Base-by-base conservation (phyloP, 306 rosid genomes). In the Urtica urens region DNA sequence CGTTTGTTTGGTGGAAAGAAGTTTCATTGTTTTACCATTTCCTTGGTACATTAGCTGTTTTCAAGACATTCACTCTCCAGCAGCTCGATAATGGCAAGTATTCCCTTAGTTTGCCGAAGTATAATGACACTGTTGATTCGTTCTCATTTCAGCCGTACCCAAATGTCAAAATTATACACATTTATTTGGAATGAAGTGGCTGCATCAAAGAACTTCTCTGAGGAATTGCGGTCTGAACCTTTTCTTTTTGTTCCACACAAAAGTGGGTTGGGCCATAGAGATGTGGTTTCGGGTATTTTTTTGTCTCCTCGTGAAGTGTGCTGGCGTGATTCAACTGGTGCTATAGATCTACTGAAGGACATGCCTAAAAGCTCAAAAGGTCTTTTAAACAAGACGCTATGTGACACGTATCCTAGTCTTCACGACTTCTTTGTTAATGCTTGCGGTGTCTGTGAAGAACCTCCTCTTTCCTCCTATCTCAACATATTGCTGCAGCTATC, bases 161-260 rank as follows among this genome's bases (percentile, higher is more conserved):
- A 88, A 66, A 84, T 88, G 95, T 76, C 85, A 69, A 74, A 66
- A 49, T 70, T 88, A 17, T 88, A 84, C 66, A 31, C 82, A 3
- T 78, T 77, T 68, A 49, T 88, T 58, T 81, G 95, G 93, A 81
- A 67, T 65, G 90, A 84, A 76, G 71, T 74, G 78, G 72, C 77
- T 52, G 17, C 72, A 53, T 75, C 90, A 59, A 79, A 65, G 69
- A 66, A 69, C 62, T 68, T 67, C 29, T 42, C 64, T 43, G 81
- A 76, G 75, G 79, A 75, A 52, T 70, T 81, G 37, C 51, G 37
- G 62, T 77, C 83, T 16, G 84, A 79, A 43, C 79, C 93, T 43
- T 84, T 72, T 39, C 74, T 88, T 63, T 88, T 88, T 71, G 68
- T 77, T 25, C 97, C 97, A 1, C 20, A 65, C 59, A 55, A 74